phyloP scores from a whole-genome alignment of 169 alveolate genomes.

The Cryptosporidium canis region DNA sequence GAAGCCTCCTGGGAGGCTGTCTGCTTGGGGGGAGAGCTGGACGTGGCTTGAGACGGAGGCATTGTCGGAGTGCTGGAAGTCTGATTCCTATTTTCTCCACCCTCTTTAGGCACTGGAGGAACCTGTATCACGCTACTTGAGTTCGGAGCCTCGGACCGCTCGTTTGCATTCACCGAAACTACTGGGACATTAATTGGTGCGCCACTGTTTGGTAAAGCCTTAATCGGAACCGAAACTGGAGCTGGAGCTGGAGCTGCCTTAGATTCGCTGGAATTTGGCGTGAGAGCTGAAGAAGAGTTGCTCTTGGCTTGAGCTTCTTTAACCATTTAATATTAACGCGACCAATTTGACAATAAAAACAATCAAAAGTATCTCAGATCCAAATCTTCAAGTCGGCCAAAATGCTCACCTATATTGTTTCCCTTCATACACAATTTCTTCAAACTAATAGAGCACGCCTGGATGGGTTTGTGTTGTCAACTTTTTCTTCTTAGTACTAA shows the following conservation, averaged over 20 bases:
- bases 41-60: not conserved
- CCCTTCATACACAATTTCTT: not conserved
- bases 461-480: not conserved
- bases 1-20: not conserved
- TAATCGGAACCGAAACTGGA: not conserved
- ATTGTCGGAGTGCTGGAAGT: not conserved
- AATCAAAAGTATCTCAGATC: not conserved
- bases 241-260: not conserved
- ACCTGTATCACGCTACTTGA: conserved; percentile 13
- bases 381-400: not conserved
- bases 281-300: not conserved
- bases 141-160: conserved; percentile 1
- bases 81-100: not conserved
- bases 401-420: not conserved
- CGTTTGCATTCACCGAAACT: conserved; percentile 3
- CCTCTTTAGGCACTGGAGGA: conserved; percentile 12
- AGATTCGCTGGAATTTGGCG: not conserved
- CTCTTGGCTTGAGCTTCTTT: not conserved
- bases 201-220: not conserved
- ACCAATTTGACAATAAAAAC: not conserved
- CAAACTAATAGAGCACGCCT: not conserved
- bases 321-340: not conserved
- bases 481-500: not conserved
- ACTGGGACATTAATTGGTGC: conserved; percentile 27
- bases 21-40: not conserved